Evolutionary conservation across 805 yeast species (phyloP).

Genomic region (Clavispora phyllophila): DNA sequence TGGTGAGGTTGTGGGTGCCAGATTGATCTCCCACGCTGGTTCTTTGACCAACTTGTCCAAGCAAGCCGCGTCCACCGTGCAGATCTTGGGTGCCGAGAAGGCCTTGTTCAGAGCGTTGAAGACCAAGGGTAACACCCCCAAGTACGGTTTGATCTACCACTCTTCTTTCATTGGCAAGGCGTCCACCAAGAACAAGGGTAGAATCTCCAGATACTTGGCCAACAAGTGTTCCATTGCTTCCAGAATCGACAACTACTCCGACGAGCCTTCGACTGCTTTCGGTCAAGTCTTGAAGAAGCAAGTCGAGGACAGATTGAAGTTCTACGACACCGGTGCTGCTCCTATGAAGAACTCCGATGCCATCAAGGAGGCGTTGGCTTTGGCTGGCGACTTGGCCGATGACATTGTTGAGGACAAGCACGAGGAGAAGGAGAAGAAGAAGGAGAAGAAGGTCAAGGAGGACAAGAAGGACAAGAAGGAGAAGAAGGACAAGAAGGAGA

Average conservation of each 20-base stretch:
- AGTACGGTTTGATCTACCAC: constrained; percentile 94
- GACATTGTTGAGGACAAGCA: constrained; percentile 22
- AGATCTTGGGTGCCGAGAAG: constrained; percentile 98
- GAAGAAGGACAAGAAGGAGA: constrained; percentile 29
- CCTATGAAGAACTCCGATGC: constrained; percentile 97
- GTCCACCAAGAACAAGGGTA: constrained; percentile 95
- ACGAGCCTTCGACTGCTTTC: constrained; percentile 84
- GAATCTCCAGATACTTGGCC: constrained; percentile 97
- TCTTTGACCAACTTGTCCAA: constrained; percentile 90
- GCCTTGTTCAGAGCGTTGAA: constrained; percentile 97
- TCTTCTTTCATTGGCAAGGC: constrained; percentile 98
- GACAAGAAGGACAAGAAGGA: constrained; percentile 28
- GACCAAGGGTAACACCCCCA: constrained; percentile 98
- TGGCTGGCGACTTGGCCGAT: constrained; percentile 49
- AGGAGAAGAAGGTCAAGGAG: constrained; percentile 22
- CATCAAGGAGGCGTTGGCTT: constrained; percentile 82
- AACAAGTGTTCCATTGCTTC: constrained; percentile 99
- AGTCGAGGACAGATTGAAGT: constrained; percentile 95
- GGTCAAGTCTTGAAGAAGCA: constrained; percentile 91
- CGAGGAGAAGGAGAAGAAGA: constrained; percentile 15
- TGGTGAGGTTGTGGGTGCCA: constrained; percentile 97
- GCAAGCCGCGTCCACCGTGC: constrained; percentile 98
- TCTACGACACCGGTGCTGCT: constrained; percentile 93
- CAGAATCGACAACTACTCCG: constrained; percentile 96
- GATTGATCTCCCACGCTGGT: constrained; percentile 97